phyloP scores from a whole-genome alignment of 352 stramenopile genomes.

The Pythium biforme region DNA sequence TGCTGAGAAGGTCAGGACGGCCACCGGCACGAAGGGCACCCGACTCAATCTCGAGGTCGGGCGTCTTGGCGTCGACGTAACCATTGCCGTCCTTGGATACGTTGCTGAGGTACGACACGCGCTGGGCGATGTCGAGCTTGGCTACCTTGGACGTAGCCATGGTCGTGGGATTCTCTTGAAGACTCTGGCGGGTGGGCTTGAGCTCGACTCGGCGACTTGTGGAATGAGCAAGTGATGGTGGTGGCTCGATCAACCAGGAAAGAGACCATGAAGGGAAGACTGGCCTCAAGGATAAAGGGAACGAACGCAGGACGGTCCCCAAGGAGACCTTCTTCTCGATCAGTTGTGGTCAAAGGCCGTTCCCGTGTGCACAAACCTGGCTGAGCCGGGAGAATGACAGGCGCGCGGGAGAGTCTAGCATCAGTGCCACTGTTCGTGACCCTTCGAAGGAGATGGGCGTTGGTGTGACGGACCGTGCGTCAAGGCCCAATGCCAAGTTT shows the following conservation, averaged over 20 bases:
- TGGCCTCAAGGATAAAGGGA: neutral
- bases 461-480: neutral
- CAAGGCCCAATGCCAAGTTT: no score
- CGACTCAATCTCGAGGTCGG: conserved; percentile 23
- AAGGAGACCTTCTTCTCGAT: neutral
- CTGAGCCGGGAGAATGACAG: neutral
- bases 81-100: conserved; percentile 21
- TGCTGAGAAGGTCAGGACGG: conserved; percentile 28
- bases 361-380: neutral
- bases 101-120: conserved; percentile 38
- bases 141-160: neutral
- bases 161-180: neutral
- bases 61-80: conserved; percentile 29
- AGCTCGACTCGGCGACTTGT: neutral
- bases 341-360: neutral
- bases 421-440: neutral
- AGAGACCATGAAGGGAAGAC: neutral
- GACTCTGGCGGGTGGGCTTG: neutral
- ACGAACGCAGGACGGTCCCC: no score
- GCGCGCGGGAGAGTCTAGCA: no score
- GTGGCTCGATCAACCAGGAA: neutral
- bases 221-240: neutral
- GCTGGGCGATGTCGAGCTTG: conserved; percentile 23
- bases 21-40: conserved; percentile 39
- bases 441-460: neutral